phyloP scores from a whole-genome alignment of 2,329 filamentous ascomycete species.

The Nannizziopsis barbatae region DNA sequence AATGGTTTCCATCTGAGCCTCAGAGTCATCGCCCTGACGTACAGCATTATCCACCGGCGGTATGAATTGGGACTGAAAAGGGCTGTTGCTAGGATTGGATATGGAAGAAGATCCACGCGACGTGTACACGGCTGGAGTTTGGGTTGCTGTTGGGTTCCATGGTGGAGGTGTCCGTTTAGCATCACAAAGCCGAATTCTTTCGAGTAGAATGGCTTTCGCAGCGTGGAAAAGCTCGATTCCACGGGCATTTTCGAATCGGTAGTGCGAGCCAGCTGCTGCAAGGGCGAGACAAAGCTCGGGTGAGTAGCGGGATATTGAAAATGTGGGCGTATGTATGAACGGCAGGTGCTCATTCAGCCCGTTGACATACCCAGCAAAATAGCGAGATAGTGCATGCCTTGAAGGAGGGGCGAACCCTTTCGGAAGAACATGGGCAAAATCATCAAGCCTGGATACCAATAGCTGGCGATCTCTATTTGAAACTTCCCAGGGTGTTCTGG shows the following conservation, averaged over 20 bases:
- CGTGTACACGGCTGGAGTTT: constrained; percentile 27
- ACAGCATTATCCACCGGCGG: constrained; percentile 25
- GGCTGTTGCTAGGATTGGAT: constrained; percentile 35
- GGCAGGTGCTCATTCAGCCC: constrained; percentile 43
- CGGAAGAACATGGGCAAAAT: constrained; percentile 38
- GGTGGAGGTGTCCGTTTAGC: constrained; percentile 34
- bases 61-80: constrained; percentile 33
- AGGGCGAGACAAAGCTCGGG: constrained; percentile 43
- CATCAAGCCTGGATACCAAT: constrained; percentile 36
- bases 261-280: constrained; percentile 41
- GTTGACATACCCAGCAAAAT: constrained; percentile 43
- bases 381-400: constrained; percentile 38
- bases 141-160: constrained; percentile 32
- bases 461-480: constrained; percentile 37
- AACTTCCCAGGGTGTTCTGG: constrained; percentile 38
- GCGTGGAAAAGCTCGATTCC: constrained; percentile 49
- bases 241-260: constrained; percentile 39
- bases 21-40: constrained; percentile 33
- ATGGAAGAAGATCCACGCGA: constrained; percentile 33
- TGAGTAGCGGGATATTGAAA: constrained; percentile 35
- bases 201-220: constrained; percentile 43
- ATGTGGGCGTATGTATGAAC: constrained; percentile 41
- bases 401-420: constrained; percentile 40
- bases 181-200: constrained; percentile 42
- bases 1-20: constrained; percentile 41